Percentiles rank a stretch among this genome's conserved stretches.
phyloP scores from a whole-genome alignment of 108 stramenopile species.

The Aurantiochytrium sp. region DNA sequence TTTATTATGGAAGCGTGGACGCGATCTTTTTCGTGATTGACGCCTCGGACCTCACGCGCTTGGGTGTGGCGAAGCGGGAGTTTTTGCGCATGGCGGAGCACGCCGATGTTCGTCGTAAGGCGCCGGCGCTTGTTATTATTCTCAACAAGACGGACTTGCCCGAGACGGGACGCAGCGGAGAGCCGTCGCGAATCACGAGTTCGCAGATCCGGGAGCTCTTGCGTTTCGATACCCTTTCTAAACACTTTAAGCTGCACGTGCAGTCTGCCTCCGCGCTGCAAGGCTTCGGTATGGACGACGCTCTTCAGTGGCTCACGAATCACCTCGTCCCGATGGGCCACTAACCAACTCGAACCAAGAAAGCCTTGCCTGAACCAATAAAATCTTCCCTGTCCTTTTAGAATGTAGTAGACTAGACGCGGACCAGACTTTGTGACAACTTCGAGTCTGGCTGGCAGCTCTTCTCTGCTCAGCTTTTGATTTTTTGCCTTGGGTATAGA shows the following conservation, averaged over 20 bases:
- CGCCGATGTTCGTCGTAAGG: neutral
- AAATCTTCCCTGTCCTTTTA: too few relatives aligned
- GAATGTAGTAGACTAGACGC: too few relatives aligned
- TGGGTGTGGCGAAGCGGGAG: neutral
- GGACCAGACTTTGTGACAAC: too few relatives aligned
- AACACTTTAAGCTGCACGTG: neutral
- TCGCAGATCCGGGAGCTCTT: neutral
- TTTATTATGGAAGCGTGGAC: neutral
- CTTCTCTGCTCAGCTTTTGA: too few relatives aligned
- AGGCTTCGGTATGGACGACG: neutral
- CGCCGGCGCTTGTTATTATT: neutral
- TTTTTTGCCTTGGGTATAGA: too few relatives aligned
- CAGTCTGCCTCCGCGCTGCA: neutral
- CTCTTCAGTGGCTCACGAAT: neutral
- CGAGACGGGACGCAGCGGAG: neutral
- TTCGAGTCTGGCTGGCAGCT: too few relatives aligned
- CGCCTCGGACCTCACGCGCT: neutral
- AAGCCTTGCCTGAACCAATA: too few relatives aligned
- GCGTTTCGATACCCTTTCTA: neutral
- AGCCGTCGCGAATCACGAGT: neutral
- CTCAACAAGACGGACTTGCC: neutral
- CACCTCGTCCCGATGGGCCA: neutral
- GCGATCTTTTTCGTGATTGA: neutral
- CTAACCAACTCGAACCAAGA: too few relatives aligned
- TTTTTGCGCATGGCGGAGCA: neutral